Evolutionary conservation across 139 green algal species (phyloP).

Genomic region (Picochlorum sp.): DNA sequence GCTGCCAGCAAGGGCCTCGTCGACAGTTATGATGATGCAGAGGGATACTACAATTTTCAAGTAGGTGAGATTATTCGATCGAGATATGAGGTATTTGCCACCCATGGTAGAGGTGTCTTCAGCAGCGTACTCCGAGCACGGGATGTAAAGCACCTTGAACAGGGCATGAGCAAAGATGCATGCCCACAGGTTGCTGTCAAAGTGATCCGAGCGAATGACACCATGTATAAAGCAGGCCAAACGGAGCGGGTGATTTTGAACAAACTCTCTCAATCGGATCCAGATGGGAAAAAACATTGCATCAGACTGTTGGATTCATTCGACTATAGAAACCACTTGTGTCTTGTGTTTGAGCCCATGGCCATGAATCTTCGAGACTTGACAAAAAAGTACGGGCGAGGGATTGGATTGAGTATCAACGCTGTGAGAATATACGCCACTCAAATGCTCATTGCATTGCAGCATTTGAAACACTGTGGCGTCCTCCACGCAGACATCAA

Average conservation of each 20-base stretch:
- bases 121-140: constrained; percentile 79
- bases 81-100: constrained; percentile 65
- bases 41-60: constrained; percentile 96
- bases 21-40: constrained; percentile 88
- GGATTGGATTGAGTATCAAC: constrained; percentile 85
- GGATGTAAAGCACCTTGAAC: constrained; percentile 39
- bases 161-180: not conserved
- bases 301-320: constrained; percentile 85
- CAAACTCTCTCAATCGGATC: constrained; percentile 72
- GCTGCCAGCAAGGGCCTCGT: constrained; percentile 29
- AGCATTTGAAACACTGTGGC: constrained; percentile 69
- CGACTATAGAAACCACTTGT: constrained; percentile 91
- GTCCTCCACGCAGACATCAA: constrained; percentile 99
- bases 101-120: constrained; percentile 89
- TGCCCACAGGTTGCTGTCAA: constrained; percentile 78
- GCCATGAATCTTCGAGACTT: constrained; percentile 86
- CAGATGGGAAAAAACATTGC: constrained; percentile 78
- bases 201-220: constrained; percentile 76
- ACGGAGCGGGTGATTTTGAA: constrained; percentile 73
- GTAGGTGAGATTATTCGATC: constrained; percentile 81
- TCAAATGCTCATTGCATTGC: constrained; percentile 89
- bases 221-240: constrained; percentile 64
- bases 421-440: constrained; percentile 83
- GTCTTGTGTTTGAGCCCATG: constrained; percentile 90
- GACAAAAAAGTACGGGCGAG: constrained; percentile 92